Conservation (phyloP, 192 early-diverging fungal genomes). For the Coemansia sp. region DNA sequence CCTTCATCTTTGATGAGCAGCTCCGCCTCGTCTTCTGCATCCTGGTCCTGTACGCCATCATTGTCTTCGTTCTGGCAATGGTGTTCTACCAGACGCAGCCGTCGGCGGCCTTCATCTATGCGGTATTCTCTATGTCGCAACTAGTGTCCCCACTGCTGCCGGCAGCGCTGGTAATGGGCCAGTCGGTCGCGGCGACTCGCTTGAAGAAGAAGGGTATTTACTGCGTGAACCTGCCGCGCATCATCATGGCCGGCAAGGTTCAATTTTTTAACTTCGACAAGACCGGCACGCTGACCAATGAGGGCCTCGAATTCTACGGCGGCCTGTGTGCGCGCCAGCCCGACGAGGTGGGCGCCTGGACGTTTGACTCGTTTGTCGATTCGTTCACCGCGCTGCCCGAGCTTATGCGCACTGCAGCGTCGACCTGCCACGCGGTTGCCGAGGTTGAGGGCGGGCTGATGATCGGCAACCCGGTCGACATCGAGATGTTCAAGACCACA, state of each 20-base stretch:
- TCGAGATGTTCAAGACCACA: slow-evolving; percentile 71
- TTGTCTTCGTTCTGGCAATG: slow-evolving; percentile 56
- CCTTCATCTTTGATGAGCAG: slow-evolving; percentile 77
- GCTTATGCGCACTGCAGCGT: slow-evolving; percentile 30
- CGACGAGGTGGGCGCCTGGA: slow-evolving; percentile 48
- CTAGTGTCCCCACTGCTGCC: slow-evolving; percentile 67
- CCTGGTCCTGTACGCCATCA: slow-evolving; percentile 63
- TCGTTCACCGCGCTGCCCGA: slow-evolving; percentile 50
- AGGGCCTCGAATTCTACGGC: slow-evolving; percentile 66
- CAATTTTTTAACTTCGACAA: slow-evolving; percentile 78
- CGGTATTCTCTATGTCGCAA: slow-evolving; percentile 68
- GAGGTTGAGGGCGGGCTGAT: slow-evolving; percentile 52
- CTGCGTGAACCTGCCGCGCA: slow-evolving; percentile 69
- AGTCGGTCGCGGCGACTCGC: slow-evolving; percentile 63
- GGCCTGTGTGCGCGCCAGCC: slow-evolving; percentile 35
- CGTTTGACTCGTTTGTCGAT: slow-evolving; percentile 38
- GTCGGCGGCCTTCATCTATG: slow-evolving; percentile 69
- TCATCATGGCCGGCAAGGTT: slow-evolving; percentile 71
- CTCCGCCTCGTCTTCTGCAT: slow-evolving; percentile 65
- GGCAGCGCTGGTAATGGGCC: slow-evolving; percentile 70
- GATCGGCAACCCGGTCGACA: slow-evolving; percentile 73
- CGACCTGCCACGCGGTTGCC: slow-evolving; percentile 67
- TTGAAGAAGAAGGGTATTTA: slow-evolving; percentile 61
- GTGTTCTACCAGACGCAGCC: slow-evolving; percentile 52
- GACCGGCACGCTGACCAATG: slow-evolving; percentile 73